A percentile compares a stretch with the other conserved stretches of the same genome.
These are phyloP conservation scores for Aspergillus sp. DNA, from an alignment of 2,329 filamentous ascomycete genomes.

Conservation along the genomic window DNA sequence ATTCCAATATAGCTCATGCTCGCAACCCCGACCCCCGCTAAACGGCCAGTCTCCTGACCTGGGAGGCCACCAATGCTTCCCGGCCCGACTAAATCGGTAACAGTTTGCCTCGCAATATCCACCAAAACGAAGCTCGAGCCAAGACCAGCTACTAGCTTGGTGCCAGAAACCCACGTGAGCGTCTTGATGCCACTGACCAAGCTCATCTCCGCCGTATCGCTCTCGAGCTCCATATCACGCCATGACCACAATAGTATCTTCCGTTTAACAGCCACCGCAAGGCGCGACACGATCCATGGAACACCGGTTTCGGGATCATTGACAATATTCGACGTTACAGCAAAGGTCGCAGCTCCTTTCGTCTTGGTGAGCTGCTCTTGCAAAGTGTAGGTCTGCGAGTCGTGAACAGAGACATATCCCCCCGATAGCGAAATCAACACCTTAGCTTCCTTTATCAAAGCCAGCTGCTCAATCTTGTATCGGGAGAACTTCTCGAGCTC, in stretches of 20 bases:
- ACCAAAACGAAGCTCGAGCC: conserved; percentile 88
- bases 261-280: conserved; percentile 90
- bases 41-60: conserved; percentile 64
- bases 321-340: conserved; percentile 91
- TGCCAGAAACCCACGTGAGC: conserved; percentile 85
- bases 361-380: conserved; percentile 77
- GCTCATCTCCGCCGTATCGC: conserved; percentile 69
- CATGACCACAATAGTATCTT: conserved; percentile 88
- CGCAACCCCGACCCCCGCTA: conserved; percentile 75
- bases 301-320: conserved; percentile 83
- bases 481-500: conserved; percentile 94
- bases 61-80: conserved; percentile 64
- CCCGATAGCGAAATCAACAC: conserved; percentile 88
- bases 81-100: conserved; percentile 74
- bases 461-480: conserved; percentile 85
- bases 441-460: conserved; percentile 91
- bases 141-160: conserved; percentile 82
- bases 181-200: conserved; percentile 81
- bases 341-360: conserved; percentile 84
- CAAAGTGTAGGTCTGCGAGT: conserved; percentile 77
- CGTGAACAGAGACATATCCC: conserved; percentile 82
- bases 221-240: conserved; percentile 83
- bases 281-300: conserved; percentile 82
- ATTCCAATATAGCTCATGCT: conserved; percentile 98
- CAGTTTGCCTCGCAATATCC: conserved; percentile 68